Conservation (phyloP, 148 eudicot species). For the Vaccinium myrtillus region DNA sequence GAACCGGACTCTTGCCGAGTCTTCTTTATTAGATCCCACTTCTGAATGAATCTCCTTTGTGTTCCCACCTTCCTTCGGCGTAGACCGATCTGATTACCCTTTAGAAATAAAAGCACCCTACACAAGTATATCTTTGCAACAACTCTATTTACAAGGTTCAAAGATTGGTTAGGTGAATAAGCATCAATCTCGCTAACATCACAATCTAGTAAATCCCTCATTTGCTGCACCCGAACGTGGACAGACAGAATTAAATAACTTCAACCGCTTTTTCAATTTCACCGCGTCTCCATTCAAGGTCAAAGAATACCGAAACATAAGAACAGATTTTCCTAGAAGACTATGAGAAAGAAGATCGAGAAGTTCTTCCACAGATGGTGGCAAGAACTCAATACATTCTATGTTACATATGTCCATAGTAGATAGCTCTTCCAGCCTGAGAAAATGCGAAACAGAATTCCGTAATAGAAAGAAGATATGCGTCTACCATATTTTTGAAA, state of each 20-base stretch:
- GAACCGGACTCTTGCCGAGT: conserved; percentile 42
- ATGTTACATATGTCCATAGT: conserved; percentile 46
- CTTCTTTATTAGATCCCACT: conserved; percentile 23
- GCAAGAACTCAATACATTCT: conserved; percentile 31
- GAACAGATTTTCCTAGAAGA: conserved; percentile 66
- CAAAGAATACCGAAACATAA: conserved; percentile 48
- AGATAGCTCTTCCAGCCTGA: conserved; percentile 61
- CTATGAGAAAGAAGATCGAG: conserved; percentile 43
- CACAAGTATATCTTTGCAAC: conserved; percentile 62
- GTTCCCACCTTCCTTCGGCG: conserved; percentile 25
- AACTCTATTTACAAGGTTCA: conserved; percentile 53
- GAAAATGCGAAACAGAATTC: conserved; percentile 53
- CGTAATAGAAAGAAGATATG: conserved; percentile 48
- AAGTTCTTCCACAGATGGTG: conserved; percentile 47
- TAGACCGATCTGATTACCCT: conserved; percentile 24
- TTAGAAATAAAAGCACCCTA: conserved; percentile 52
- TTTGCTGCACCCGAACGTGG: conserved; percentile 23
- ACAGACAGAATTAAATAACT: conserved; percentile 52
- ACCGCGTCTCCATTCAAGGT: conserved; percentile 26
- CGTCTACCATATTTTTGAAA: conserved; percentile 24
- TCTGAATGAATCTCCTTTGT: conserved; percentile 17
- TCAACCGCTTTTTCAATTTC: conserved; percentile 39
- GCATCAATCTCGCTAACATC: conserved; percentile 28
- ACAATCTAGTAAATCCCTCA: conserved; percentile 45
- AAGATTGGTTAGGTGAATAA: conserved; percentile 42